Evolutionary conservation across 1,284 basidiomycete species (phyloP), one percentile per base, ranked within the genome.

Genomic region (Trichosporon coremiiforme): DNA sequence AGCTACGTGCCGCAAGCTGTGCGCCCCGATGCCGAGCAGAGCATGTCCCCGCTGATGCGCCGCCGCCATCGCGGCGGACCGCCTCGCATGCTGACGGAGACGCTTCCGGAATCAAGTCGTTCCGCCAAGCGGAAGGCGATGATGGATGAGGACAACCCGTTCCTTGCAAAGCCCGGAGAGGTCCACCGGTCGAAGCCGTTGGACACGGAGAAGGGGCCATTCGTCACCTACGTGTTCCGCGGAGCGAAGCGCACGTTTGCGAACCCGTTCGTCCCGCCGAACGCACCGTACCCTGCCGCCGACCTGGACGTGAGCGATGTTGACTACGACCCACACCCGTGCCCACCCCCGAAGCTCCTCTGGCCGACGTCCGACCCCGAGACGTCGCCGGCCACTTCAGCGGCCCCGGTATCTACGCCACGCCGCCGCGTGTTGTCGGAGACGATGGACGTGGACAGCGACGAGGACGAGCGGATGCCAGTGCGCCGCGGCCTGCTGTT

Each of bases 201-300:
- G 57, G 12, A 60, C 15, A 9, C 57, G 55, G 15, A 67, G 67
- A 66, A 76, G 77, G 60, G 71, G 74, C 64, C 67, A 70, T 77
- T 78, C 1, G 78, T 82, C 12, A 80, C 80, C 2, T 82, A 82
- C 55, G 79, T 82, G 13, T 82, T 82, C 73, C 73, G 81, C 60
- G 81, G 81, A 10, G 71, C 80, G 10, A 82, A 82, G 64, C 79
- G 79, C 65, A 74, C 79, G 0, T 82, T 80, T 68, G 78, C 78
- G 57, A 82, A 82, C 71, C 81, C 81, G 15, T 78, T 81, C 68
- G 70, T 75, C 12, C 72, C 69, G 2, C 73, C 76, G 13, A 25
- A 63, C 17, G 64, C 73, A 8, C 70, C 72, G 7, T 77, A 79
- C 60, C 73, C 76, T 0, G 69, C 70, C 15, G 70, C 80, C 1